Conservation (phyloP, 2,329 filamentous ascomycete genomes). For the Phaeomoniella chlamydospora region DNA sequence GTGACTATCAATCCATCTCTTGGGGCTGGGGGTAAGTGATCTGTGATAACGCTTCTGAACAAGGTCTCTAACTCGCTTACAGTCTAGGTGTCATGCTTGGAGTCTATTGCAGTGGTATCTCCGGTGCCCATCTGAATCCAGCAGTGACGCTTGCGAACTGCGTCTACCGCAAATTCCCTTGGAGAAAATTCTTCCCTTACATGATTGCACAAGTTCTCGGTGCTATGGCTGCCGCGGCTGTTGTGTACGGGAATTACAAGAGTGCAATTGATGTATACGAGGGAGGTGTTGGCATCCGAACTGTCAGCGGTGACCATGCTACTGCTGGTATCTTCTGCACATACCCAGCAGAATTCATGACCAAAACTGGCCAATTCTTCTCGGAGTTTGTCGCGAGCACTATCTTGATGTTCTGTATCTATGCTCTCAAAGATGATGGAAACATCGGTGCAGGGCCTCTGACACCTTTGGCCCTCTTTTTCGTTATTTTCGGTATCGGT, state of each 20-base stretch:
- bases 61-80: slow-evolving; percentile 5
- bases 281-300: slow-evolving; percentile 42
- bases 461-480: slow-evolving; percentile 50
- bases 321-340: slow-evolving; percentile 62
- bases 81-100: slow-evolving; percentile 55
- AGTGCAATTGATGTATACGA: slow-evolving; percentile 51
- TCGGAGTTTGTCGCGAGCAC: slow-evolving; percentile 55
- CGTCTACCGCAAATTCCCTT: slow-evolving; percentile 52
- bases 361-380: slow-evolving; percentile 53
- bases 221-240: slow-evolving; percentile 45
- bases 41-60: slow-evolving; percentile 2
- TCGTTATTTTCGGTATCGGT: slow-evolving; percentile 59
- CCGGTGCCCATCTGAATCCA: slow-evolving; percentile 54
- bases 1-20: slow-evolving; percentile 36
- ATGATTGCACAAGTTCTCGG: slow-evolving; percentile 51
- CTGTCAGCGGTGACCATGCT: slow-evolving; percentile 43
- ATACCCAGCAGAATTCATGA: slow-evolving; percentile 49
- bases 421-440: slow-evolving; percentile 42
- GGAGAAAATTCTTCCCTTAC: slow-evolving; percentile 57
- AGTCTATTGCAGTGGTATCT: slow-evolving; percentile 44
- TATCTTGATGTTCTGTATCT: slow-evolving; percentile 58
- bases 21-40: slow-evolving; percentile 32
- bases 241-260: slow-evolving; percentile 50
- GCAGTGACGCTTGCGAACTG: slow-evolving; percentile 59
- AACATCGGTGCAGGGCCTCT: slow-evolving; percentile 39